A percentile compares a stretch with the other conserved stretches of the same genome.
phyloP scores from a whole-genome alignment of 441 rosid genomes.

The Biscutella laevigata region DNA sequence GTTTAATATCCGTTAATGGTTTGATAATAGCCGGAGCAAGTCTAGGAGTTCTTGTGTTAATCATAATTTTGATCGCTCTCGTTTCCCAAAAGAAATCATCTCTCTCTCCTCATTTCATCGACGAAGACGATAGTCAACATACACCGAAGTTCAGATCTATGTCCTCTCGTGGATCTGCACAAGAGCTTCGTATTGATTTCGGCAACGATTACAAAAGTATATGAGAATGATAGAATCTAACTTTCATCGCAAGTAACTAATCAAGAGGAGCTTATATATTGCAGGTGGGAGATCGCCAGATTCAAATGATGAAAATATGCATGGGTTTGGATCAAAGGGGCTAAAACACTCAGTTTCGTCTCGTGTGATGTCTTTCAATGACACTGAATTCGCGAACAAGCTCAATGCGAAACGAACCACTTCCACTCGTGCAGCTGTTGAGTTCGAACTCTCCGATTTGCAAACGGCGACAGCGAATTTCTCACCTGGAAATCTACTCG shows the following conservation, averaged over 20 bases:
- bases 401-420: slow-evolving; percentile 48
- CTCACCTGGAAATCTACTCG: slow-evolving; percentile 55
- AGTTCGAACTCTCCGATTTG: slow-evolving; percentile 57
- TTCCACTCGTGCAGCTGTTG: slow-evolving; percentile 31
- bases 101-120: slow-evolving; percentile 57
- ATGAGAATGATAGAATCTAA: neutral
- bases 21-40: slow-evolving; percentile 38
- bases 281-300: slow-evolving; percentile 31
- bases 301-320: slow-evolving; percentile 38
- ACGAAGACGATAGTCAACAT: slow-evolving; percentile 48
- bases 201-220: slow-evolving; percentile 41
- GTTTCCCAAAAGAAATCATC: slow-evolving; percentile 38
- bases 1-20: slow-evolving; percentile 28
- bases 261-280: slow-evolving; percentile 1
- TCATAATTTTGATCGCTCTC: slow-evolving; percentile 32
- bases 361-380: slow-evolving; percentile 20
- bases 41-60: slow-evolving; percentile 40
- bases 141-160: slow-evolving; percentile 13
- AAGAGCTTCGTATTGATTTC: slow-evolving; percentile 24
- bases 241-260: slow-evolving; percentile 10
- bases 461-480: slow-evolving; percentile 61
- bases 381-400: slow-evolving; percentile 21
- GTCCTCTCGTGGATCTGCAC: slow-evolving; percentile 27
- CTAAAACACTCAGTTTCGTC: slow-evolving; percentile 26
- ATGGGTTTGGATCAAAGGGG: slow-evolving; percentile 44